Evolutionary conservation across 2,329 filamentous ascomycete species (phyloP).

Genomic region (Fusarium subglutinans): DNA sequence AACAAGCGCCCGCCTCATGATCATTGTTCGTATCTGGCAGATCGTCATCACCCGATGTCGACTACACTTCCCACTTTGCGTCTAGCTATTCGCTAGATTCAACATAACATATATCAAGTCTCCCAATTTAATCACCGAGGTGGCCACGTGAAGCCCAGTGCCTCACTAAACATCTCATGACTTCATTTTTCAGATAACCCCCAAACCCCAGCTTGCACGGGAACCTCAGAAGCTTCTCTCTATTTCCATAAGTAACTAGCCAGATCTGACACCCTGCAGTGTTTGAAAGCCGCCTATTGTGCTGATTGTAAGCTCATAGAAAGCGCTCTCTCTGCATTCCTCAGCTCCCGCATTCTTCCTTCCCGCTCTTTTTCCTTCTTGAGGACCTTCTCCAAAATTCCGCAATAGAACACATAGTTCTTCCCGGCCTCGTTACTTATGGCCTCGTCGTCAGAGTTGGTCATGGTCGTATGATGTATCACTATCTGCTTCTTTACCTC

Average conservation of each 20-base stretch:
- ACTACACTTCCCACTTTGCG: too few species aligned
- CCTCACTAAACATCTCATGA: rapidly evolving
- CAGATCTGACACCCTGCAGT: rapidly evolving
- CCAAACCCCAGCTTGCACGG: rapidly evolving
- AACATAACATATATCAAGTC: neutral
- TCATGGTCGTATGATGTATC: too few species aligned
- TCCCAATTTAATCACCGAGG: neutral
- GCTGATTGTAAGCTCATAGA: neutral
- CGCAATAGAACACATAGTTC: neutral
- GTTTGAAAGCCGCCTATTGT: rapidly evolving
- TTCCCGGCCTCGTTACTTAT: neutral
- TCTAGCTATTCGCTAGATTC: rapidly evolving
- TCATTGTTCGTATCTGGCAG: rapidly evolving
- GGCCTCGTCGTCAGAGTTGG: too few species aligned
- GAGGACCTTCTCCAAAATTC: rapidly evolving
- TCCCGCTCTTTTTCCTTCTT: rapidly evolving
- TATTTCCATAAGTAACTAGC: rapidly evolving
- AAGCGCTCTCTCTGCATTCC: neutral
- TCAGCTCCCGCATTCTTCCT: neutral
- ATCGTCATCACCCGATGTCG: neutral
- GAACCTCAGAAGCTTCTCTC: rapidly evolving
- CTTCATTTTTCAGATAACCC: neutral
- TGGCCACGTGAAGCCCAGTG: rapidly evolving
- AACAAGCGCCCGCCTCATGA: neutral
- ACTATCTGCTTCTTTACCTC: neutral